Base-by-base conservation (phyloP, 1,139 yeast species). In the Blastobotrys niveus region DNA sequence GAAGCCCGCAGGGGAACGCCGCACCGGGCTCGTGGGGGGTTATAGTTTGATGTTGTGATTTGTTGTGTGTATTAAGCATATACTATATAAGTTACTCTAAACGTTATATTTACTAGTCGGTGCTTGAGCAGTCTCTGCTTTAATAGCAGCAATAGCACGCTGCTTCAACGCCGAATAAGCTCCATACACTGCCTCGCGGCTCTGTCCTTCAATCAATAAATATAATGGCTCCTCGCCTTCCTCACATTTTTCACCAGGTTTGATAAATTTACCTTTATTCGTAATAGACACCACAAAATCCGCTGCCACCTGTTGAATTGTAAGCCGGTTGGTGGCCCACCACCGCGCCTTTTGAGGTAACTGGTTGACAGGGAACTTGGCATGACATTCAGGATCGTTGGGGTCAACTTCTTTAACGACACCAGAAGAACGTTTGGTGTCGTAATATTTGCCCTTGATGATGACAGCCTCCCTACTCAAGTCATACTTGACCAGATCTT, bases 291-390 rank as follows among this genome's bases (percentile, higher is more conserved):
- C 80, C 1, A 81, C 75, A 0, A 93, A 82, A 36, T 79, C 70
- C 41, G 86, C 95, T 40, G 79, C 79, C 38, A 91, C 74, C 53
- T 76, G 77, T 2, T 77, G 65, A 42, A 85, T 70, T 38, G 77
- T 80, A 2, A 82, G 81, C 26, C 83, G 73, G 50, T 82, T 80
- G 3, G 89, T 80, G 4, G 85, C 89, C 42, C 74, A 74, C 93
- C 95, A 82, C 54, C 98, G 70, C 0, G 89, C 91, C 37, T 76
- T 72, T 57, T 84, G 91, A 0, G 97, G 96, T 25, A 85, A 70
- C 59, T 91, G 96, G 56, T 91, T 91, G 52, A 89, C 81, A 42
- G 79, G 77, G 46, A 91, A 72, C 34, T 79, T 74, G 0, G 95
- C 82, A 55, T 80, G 83, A 66, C 71, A 86, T 24, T 77, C 74